Evolutionary conservation across 1,139 yeast species (phyloP).

Genomic region (Lodderomyces pseudojiufengensis): DNA sequence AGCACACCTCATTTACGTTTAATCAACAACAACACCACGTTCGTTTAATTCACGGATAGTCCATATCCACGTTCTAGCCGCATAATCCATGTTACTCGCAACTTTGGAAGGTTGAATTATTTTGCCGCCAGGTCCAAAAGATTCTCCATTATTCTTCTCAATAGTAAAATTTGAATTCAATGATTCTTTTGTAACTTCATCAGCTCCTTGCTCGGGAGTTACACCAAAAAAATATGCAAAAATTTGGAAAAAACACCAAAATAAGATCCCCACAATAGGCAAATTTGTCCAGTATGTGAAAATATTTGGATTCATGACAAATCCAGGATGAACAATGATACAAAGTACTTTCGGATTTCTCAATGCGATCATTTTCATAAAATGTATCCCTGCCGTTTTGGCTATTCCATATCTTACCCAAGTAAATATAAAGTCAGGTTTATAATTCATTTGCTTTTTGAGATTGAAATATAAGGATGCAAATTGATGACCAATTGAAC

Average conservation of each 20-base stretch:
- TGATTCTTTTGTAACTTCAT: constrained; percentile 63
- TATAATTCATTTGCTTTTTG: constrained; percentile 33
- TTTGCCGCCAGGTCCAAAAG: constrained; percentile 58
- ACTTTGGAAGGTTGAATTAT: constrained; percentile 53
- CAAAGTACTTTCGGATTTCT: constrained; percentile 65
- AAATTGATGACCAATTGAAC: constrained; percentile 68
- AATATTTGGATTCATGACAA: constrained; percentile 73
- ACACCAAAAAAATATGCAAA: constrained; percentile 71
- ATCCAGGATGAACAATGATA: constrained; percentile 79
- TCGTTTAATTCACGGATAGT: constrained; percentile 59
- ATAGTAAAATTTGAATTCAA: constrained; percentile 49
- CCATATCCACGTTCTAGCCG: constrained; percentile 83
- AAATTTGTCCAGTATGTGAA: constrained; percentile 72
- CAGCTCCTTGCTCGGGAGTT: constrained; percentile 66
- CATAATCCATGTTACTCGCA: constrained; percentile 58
- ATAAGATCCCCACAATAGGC: constrained; percentile 70
- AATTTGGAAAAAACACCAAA: constrained; percentile 66
- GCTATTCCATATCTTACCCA: constrained; percentile 81
- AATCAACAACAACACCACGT: constrained; percentile 33
- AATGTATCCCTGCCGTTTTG: constrained; percentile 77
- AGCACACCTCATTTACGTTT: too few relatives aligned
- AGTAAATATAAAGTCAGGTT: constrained; percentile 66
- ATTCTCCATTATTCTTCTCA: constrained; percentile 65
- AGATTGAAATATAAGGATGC: constrained; percentile 43
- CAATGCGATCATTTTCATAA: constrained; percentile 60